Base-by-base conservation (phyloP, 225 moss, liverwort and hornwort genomes). In the Ulota crispa region DNA sequence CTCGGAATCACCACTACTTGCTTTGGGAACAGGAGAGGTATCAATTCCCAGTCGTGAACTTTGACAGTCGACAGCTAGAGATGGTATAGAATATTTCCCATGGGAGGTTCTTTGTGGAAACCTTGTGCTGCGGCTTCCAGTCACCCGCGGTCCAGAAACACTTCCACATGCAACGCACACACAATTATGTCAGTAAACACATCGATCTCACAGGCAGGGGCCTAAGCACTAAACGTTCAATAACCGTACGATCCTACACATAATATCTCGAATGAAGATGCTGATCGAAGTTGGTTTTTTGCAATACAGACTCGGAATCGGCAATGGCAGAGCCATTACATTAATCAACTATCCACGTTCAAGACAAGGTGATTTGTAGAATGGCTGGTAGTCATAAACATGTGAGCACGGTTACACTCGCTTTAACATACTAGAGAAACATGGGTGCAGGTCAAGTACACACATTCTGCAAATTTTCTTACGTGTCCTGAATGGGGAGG, bases 401-500 rank as follows among this genome's bases (percentile, higher is more conserved):
- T 14, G 13, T 64, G 63, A 18, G n/a, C 24, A 32, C 39, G 61
- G 16, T 73, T 13, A 53, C 79, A 74, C 68, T 62, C 39, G 52
- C 74, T n/a, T 30, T 11, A 32, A 67, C 50, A 52, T 32, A 50
- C 50, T 50, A 14, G 60, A 3, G 42, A 70, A 64, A 76, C 78
- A 69, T 26, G 24, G 57, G 47, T 74, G 81, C 74, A 78, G 21
- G 73, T 28, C 84, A 63, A 75, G 39, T 57, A 41, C 65, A 78
- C 67, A 74, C 75, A 65, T 70, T 69, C 50, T 75, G 81, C 69
- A 73, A 80, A 78, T 59, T 84, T 62, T 85, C 82, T 75, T 75
- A 79, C 57, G 76, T 87, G 55, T 81, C 70, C 55, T 79, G 70
- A 78, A 73, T 82, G 68, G 76, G 79, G 82, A 87, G 75, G 86